These are phyloP conservation scores for Neocucurbitaria cava DNA, from an alignment of 2,329 filamentous ascomycete species.

Conservation along the genomic window DNA sequence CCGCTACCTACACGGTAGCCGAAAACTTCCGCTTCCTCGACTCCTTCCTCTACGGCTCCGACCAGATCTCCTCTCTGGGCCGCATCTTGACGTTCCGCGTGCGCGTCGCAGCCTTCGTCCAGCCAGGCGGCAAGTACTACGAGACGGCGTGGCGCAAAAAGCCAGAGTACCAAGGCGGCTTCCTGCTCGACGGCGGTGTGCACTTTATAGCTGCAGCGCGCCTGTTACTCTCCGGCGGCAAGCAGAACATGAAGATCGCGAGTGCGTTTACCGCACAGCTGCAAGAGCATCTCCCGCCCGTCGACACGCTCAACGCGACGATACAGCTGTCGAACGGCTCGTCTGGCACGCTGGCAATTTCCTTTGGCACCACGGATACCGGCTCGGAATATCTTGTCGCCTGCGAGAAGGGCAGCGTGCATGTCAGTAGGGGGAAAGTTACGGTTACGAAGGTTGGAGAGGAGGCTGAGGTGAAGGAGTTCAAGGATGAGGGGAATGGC, in stretches of 20 bases:
- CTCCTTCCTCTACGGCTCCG: slow-evolving; percentile 60
- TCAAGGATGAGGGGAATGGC: slow-evolving; percentile 58
- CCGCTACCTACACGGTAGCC: slow-evolving; percentile 59
- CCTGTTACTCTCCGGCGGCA: slow-evolving; percentile 58
- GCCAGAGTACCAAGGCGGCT: slow-evolving; percentile 76
- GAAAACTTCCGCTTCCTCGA: slow-evolving; percentile 76
- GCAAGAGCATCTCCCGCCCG: slow-evolving; percentile 65
- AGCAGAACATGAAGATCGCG: slow-evolving; percentile 56
- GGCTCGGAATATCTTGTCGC: slow-evolving; percentile 64
- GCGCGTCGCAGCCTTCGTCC: slow-evolving; percentile 55
- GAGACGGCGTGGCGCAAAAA: slow-evolving; percentile 69
- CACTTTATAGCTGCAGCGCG: slow-evolving; percentile 72
- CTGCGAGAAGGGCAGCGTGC: slow-evolving; percentile 65
- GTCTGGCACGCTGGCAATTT: slow-evolving; percentile 64
- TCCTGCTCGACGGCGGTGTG: slow-evolving; percentile 77
- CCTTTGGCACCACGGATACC: slow-evolving; percentile 63
- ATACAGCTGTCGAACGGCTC: slow-evolving; percentile 62
- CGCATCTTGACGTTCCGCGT: slow-evolving; percentile 63
- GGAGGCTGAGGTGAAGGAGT: slow-evolving; percentile 52
- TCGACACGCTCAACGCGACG: slow-evolving; percentile 71
- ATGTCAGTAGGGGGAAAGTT: slow-evolving; percentile 54
- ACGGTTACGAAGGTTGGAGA: slow-evolving; percentile 25
- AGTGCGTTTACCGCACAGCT: slow-evolving; percentile 64
- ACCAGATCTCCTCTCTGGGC: slow-evolving; percentile 61
- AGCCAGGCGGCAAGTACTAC: slow-evolving; percentile 62